These are phyloP conservation scores for Penicillium sp. DNA, from an alignment of 2,329 filamentous ascomycete species.

Conservation along the genomic window DNA sequence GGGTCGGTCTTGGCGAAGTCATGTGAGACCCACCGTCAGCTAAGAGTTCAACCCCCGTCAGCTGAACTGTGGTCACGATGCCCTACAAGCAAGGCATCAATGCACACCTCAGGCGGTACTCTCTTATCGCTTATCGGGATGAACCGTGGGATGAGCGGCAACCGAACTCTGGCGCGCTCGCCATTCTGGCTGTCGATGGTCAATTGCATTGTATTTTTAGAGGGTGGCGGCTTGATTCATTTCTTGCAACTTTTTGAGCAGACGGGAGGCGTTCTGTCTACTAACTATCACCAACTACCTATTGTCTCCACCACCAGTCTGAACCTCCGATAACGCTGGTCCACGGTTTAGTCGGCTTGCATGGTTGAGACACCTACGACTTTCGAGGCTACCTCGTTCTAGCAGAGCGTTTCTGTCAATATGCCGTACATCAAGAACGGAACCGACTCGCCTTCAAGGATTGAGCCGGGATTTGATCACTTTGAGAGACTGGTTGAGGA, in stretches of 20 bases:
- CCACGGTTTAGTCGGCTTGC: not conserved
- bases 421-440: slow-evolving; percentile 35
- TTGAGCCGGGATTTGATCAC: slow-evolving; percentile 16
- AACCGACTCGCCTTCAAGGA: slow-evolving; percentile 7
- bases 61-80: too few species aligned
- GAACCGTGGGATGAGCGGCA: not conserved
- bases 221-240: not conserved
- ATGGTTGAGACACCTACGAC: not conserved
- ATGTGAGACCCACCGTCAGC: too few species aligned
- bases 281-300: not conserved
- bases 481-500: slow-evolving; percentile 67
- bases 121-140: slow-evolving; percentile 20
- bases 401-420: not conserved
- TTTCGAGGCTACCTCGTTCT: not conserved
- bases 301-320: not conserved
- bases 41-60: too few species aligned
- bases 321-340: slow-evolving; percentile 9
- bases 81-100: too few species aligned
- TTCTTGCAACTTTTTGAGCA: not conserved
- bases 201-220: not conserved
- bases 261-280: not conserved
- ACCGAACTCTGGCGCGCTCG: not conserved
- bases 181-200: slow-evolving; percentile 6
- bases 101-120: slow-evolving; percentile 20
- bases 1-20: too few species aligned